These are phyloP conservation scores for Podospora appendiculata DNA, from an alignment of 495 filamentous ascomycete species.

Conservation along the genomic window DNA sequence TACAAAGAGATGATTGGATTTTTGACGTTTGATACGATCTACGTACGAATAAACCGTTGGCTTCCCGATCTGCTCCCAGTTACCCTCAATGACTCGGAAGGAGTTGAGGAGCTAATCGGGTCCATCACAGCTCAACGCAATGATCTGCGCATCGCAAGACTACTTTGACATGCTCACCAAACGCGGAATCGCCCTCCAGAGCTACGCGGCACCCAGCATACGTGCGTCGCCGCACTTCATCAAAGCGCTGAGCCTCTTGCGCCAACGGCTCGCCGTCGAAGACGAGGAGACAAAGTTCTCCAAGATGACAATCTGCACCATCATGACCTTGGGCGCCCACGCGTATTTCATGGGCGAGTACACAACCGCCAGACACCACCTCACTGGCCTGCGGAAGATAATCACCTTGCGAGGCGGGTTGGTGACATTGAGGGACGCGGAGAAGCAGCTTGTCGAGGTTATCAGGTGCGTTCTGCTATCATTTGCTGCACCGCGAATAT, in stretches of 20 bases:
- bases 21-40: no score
- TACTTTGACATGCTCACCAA: constrained; percentile 19
- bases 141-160: constrained; percentile 25
- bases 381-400: constrained; percentile 1
- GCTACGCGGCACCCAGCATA: background rate
- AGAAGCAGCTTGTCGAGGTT: constrained; percentile 3
- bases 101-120: constrained; percentile 23
- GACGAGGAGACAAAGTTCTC: background rate
- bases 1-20: no score
- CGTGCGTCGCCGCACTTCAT: constrained; percentile 16
- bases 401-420: background rate
- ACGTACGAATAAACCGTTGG: no score
- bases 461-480: background rate
- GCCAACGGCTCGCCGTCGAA: constrained; percentile 18
- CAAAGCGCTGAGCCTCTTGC: constrained; percentile 27
- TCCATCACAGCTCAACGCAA: constrained; percentile 28
- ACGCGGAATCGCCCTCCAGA: background rate
- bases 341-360: constrained; percentile 1
- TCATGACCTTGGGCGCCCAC: background rate
- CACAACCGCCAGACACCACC: background rate
- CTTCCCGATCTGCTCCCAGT: no score
- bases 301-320: background rate
- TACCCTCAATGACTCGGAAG: background rate
- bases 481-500: no score
- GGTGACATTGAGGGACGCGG: background rate